These are phyloP conservation scores for Dipteronia dyeriana DNA, from an alignment of 345 rosid genomes.

Conservation along the genomic window DNA sequence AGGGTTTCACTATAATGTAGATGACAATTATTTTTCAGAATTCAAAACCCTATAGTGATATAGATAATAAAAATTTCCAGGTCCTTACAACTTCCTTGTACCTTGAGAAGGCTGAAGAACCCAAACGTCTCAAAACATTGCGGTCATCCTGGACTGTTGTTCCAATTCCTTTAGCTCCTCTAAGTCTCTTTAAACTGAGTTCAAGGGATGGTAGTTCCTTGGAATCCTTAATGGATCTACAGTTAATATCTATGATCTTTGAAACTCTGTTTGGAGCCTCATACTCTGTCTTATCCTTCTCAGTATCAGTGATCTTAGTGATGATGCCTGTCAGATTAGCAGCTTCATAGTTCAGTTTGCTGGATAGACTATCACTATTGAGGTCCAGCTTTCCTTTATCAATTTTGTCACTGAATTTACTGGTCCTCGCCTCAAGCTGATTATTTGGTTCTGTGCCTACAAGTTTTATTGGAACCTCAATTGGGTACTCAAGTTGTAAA, in stretches of 20 bases:
- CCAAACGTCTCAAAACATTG: conserved; percentile 57
- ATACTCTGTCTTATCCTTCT: conserved; percentile 30
- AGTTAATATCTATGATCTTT: conserved; percentile 36
- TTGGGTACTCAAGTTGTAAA: conserved; percentile 35
- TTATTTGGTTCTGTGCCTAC: conserved; percentile 32
- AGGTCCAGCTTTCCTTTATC: conserved; percentile 39
- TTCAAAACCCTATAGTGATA: background rate
- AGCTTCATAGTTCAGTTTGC: conserved; percentile 31
- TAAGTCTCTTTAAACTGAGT: conserved; percentile 36
- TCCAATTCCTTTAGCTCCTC: conserved; percentile 37
- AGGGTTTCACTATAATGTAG: conserved; percentile 10
- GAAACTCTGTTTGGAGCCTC: conserved; percentile 35
- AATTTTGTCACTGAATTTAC: conserved; percentile 27
- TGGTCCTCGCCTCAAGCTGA: conserved; percentile 32
- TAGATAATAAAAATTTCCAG: background rate
- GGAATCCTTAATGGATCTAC: conserved; percentile 30
- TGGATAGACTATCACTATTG: conserved; percentile 32
- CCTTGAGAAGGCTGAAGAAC: conserved; percentile 62
- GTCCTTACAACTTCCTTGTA: conserved; percentile 19
- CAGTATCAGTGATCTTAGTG: conserved; percentile 25
- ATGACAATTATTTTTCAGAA: conserved; percentile 4
- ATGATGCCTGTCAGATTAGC: conserved; percentile 25
- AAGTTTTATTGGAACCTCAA: conserved; percentile 31
- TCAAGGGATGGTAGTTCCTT: conserved; percentile 34
- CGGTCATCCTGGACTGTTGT: conserved; percentile 35